Conservation (phyloP, 2,329 filamentous ascomycete genomes). For the Colletotrichum nymphaeae region DNA sequence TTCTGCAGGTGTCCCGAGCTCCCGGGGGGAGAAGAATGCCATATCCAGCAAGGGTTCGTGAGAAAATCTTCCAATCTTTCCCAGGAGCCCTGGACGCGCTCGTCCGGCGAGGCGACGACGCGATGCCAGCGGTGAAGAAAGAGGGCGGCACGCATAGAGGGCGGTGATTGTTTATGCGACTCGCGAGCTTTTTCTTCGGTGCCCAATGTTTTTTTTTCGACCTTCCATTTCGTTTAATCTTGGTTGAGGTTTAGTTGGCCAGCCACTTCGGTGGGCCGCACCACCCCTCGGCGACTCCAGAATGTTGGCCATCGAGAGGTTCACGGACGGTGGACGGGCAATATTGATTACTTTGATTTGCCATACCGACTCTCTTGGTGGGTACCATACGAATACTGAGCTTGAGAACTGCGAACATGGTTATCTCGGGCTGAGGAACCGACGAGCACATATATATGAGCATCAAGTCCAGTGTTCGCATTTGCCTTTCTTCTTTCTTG, state of each 20-base stretch:
- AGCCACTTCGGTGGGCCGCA: slow-evolving; percentile 31
- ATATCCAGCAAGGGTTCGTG: slow-evolving; percentile 10
- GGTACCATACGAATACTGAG: not conserved
- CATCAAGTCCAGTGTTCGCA: slow-evolving; percentile 10
- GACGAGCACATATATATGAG: slow-evolving; percentile 29
- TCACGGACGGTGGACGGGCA: not conserved
- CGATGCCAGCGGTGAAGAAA: slow-evolving; percentile 26
- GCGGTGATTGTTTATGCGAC: slow-evolving; percentile 6
- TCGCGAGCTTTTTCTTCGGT: slow-evolving; percentile 13
- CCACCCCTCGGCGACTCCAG: slow-evolving; percentile 27
- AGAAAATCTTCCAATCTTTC: slow-evolving; percentile 5
- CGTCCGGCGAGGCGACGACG: slow-evolving; percentile 12
- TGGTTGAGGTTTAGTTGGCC: slow-evolving; percentile 26
- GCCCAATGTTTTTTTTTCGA: slow-evolving; percentile 22
- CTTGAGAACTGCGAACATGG: not conserved
- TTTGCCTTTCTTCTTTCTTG: slow-evolving; percentile 7
- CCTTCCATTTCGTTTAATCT: slow-evolving; percentile 17
- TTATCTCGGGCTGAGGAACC: slow-evolving; percentile 9
- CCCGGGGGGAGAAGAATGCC: slow-evolving; percentile 9
- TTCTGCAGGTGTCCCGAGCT: slow-evolving; percentile 29
- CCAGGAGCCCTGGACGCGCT: slow-evolving; percentile 25
- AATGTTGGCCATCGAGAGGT: not conserved
- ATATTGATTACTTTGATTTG: slow-evolving; percentile 7
- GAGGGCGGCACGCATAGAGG: not conserved
- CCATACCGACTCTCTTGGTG: not conserved